Percentiles rank a stretch among this genome's conserved stretches.
Evolutionary conservation across 2,329 filamentous ascomycete species (phyloP).

Genomic region (Capronia coronata): DNA sequence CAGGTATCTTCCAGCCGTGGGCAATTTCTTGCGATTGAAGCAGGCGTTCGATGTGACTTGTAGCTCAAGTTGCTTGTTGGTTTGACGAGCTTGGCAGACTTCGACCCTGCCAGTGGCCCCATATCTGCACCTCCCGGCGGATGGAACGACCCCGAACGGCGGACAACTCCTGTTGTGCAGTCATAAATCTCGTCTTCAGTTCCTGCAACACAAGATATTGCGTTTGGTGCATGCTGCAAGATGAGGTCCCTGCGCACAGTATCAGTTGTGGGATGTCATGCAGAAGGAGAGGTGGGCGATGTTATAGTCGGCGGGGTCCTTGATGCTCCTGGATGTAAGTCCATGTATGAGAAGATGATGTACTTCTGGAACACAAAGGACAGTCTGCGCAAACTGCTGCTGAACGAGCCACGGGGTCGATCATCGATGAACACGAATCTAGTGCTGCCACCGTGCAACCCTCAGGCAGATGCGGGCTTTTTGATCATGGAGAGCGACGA

Average conservation of each 20-base stretch:
- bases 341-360: constrained; percentile 46
- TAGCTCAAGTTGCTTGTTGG: too few relatives aligned
- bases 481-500: constrained; percentile 45
- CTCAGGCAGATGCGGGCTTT: constrained; percentile 41
- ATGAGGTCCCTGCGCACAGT: constrained; percentile 14
- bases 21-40: too few relatives aligned
- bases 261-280: constrained; percentile 17
- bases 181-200: not conserved
- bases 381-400: constrained; percentile 38
- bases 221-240: not conserved
- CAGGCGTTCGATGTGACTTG: too few relatives aligned
- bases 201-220: too few relatives aligned
- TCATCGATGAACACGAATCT: constrained; percentile 39
- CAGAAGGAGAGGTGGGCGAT: constrained; percentile 41
- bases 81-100: too few relatives aligned
- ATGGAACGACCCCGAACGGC: too few relatives aligned
- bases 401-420: constrained; percentile 45
- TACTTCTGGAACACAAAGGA: constrained; percentile 40
- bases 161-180: too few relatives aligned
- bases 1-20: too few relatives aligned
- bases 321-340: constrained; percentile 34
- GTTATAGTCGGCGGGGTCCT: constrained; percentile 46
- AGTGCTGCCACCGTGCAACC: constrained; percentile 41
- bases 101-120: too few relatives aligned
- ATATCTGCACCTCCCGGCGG: too few relatives aligned